A percentile compares a stretch with the other conserved stretches of the same genome.
These are phyloP conservation scores for Polychaeton citri DNA, from an alignment of 2,329 filamentous ascomycete genomes.

Conservation along the genomic window DNA sequence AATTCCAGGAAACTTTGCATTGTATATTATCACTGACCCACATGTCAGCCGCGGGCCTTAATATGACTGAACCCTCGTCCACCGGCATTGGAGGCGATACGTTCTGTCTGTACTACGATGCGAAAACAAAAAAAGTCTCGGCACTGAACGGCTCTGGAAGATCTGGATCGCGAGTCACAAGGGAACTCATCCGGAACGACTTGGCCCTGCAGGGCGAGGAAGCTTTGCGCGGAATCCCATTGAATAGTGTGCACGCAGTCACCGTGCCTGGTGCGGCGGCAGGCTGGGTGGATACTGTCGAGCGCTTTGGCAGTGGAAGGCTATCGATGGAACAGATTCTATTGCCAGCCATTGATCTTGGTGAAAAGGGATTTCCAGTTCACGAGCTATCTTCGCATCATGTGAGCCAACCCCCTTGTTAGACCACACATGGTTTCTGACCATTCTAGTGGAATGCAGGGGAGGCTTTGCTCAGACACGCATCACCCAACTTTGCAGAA, in stretches of 20 bases:
- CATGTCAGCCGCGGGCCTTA: conserved; percentile 60
- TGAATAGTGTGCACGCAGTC: conserved; percentile 63
- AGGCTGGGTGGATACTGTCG: conserved; percentile 82
- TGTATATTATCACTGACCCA: background rate
- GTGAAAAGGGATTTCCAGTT: conserved; percentile 80
- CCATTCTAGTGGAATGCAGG: conserved; percentile 52
- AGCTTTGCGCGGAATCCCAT: conserved; percentile 49
- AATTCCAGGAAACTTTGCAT: background rate
- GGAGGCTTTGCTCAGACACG: conserved; percentile 50
- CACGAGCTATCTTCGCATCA: conserved; percentile 59
- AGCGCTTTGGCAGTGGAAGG: conserved; percentile 80
- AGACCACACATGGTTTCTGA: background rate
- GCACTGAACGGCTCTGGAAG: conserved; percentile 92
- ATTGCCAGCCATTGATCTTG: conserved; percentile 69
- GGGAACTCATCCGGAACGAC: conserved; percentile 57
- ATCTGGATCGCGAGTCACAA: conserved; percentile 52
- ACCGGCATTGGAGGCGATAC: conserved; percentile 96
- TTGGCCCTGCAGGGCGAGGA: conserved; percentile 48
- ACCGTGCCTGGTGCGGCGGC: conserved; percentile 84
- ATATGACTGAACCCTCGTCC: conserved; percentile 82
- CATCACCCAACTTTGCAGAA: conserved; percentile 76
- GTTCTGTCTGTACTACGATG: conserved; percentile 89
- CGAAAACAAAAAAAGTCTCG: conserved; percentile 64
- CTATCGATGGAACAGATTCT: conserved; percentile 65
- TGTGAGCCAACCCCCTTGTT: conserved; percentile 42